Percentiles rank a stretch among this genome's conserved stretches.
Conservation (phyloP, 2,329 filamentous ascomycete species). For the Diplodia mutila region DNA sequence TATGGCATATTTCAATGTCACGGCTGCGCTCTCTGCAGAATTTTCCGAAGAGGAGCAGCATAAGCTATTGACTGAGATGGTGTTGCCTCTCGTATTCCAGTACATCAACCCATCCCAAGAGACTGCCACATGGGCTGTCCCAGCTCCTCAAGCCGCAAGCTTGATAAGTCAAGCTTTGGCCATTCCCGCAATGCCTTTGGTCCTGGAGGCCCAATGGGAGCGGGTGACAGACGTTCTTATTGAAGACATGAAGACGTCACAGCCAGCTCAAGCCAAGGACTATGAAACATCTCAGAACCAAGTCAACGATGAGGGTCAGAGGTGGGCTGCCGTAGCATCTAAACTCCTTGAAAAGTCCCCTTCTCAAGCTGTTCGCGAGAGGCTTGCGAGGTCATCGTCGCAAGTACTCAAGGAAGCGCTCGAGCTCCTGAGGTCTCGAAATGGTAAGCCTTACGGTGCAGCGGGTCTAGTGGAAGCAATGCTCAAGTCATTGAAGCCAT, state of each 20-base stretch:
- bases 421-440: conserved; percentile 54
- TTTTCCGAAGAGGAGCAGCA: conserved; percentile 50
- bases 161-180: conserved; percentile 48
- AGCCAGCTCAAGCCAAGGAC: conserved; percentile 80
- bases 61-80: conserved; percentile 51
- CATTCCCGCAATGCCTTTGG: conserved; percentile 49
- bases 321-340: conserved; percentile 62
- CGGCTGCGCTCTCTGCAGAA: conserved; percentile 51
- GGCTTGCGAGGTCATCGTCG: conserved; percentile 42
- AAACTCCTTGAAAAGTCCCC: conserved; percentile 29
- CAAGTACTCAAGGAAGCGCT: conserved; percentile 55
- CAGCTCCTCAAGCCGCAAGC: conserved; percentile 42
- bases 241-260: conserved; percentile 70
- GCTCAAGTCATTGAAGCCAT: conserved; percentile 48
- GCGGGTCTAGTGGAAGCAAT: conserved; percentile 61
- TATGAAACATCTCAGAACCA: conserved; percentile 72
- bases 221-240: conserved; percentile 65
- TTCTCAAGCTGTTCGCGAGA: neutral
- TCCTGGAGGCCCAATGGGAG: conserved; percentile 65
- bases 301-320: conserved; percentile 67
- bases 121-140: conserved; percentile 56
- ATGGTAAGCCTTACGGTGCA: conserved; percentile 70
- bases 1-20: conserved; percentile 71
- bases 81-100: conserved; percentile 58
- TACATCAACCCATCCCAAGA: conserved; percentile 55